Evolutionary conservation across 495 filamentous ascomycete species (phyloP), one percentile per base, ranked within the genome.

Genomic region (Lasiosphaeria ovina): DNA sequence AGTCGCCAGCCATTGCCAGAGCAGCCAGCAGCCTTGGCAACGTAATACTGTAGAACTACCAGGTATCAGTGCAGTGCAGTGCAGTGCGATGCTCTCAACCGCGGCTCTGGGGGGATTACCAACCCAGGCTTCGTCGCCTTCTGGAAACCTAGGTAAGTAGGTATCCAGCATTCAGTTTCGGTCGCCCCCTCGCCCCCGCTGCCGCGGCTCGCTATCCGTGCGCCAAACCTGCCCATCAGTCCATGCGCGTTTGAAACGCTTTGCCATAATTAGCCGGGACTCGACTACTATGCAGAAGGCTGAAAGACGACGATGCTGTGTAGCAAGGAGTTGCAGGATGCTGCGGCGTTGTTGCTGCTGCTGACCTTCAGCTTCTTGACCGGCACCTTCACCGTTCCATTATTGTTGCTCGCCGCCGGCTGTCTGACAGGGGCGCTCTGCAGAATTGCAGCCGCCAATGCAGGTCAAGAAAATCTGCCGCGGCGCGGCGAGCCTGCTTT

Each of bases 201-300:
- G 35, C 34, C 35, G 14, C 14, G 57, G 51, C 12, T 53, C 44
- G 53, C 24, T 52, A 51, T 59, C 59, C 59, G 52, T 61, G 59
- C 53, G 38, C 59, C 49, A 31, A 35, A 32, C 36, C 34, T 16
- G 34, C 48, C 40, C 49, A 52, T 54, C 24, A 2, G 16, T 42
- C 53, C 32, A 35, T 59, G 63, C 60, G 57, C 36, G 4, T 32
- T 62, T 62, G 60, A 66, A 66, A 62, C 59, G 47, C 24, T 24
- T 42, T 40, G 35, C 44, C 42, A 32, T 47, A 58, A 66, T 66
- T 66, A 66, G 60, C 63, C 63, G 60, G 56, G 38, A 62, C 35
- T 53, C 17, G 54, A 40, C 58, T 54, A 55, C 63, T 60, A 66
- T 62, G 60, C 63, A 58, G 54, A 48, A n/a, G 44, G 44, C 59